phyloP scores from a whole-genome alignment of 2,329 filamentous ascomycete genomes.

The Ascochyta clinopodiicola region DNA sequence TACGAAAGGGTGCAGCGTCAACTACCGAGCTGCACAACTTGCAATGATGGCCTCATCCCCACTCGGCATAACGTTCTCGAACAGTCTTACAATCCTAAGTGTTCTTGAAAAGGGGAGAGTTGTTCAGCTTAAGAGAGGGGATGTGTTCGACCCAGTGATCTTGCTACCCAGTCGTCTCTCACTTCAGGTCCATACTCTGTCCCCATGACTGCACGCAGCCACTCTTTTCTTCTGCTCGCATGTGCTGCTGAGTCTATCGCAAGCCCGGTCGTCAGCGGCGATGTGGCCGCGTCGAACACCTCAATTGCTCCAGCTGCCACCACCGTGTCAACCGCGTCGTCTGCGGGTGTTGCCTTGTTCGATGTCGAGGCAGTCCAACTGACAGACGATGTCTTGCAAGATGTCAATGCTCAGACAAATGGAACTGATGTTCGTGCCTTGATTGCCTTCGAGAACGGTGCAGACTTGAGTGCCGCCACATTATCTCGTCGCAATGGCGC shows the following conservation, averaged over 20 bases:
- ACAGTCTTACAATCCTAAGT: not conserved
- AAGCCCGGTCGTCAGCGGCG: conserved; percentile 5
- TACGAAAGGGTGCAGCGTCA: not conserved
- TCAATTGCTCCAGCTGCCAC: conserved; percentile 17
- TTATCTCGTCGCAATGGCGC: conserved; percentile 2
- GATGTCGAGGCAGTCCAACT: conserved; percentile 22
- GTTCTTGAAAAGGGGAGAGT: not conserved
- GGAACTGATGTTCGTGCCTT: conserved; percentile 8
- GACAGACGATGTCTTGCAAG: conserved; percentile 16
- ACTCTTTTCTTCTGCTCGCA: conserved; percentile 4
- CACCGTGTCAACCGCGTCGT: conserved; percentile 12
- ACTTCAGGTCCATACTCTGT: not conserved
- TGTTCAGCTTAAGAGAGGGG: not conserved
- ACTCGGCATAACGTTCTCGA: not conserved
- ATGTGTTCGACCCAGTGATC: not conserved
- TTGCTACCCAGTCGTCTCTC: not conserved
- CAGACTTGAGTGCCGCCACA: not conserved
- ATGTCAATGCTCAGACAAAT: conserved; percentile 1
- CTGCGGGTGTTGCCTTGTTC: conserved; percentile 19
- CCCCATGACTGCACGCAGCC: conserved; percentile 10
- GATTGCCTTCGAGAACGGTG: conserved; percentile 42
- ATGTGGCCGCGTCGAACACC: not conserved
- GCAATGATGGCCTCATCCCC: not conserved
- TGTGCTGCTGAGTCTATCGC: conserved; percentile 8
- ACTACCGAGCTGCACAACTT: not conserved